Evolutionary conservation across 768 basidiomycete species (phyloP), one percentile per base, ranked within the genome.

Genomic region (Trametes punicea): DNA sequence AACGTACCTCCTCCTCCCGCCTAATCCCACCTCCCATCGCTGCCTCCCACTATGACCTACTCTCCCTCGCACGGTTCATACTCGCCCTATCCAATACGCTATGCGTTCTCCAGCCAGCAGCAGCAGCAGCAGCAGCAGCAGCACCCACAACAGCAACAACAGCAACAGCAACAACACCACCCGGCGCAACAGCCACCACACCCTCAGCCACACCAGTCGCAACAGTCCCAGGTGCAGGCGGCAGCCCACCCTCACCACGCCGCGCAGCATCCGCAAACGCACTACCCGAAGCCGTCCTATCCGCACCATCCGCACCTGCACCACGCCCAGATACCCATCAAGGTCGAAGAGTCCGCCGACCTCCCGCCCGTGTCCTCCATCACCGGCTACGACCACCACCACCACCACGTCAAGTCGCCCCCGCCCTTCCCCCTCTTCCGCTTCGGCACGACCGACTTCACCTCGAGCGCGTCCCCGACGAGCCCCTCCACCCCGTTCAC

Each of bases 401-500:
- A 51, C 56, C 39, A 58, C 25, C 56, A 51, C 61, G 48, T 51
- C 29, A 55, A 55, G 47, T 51, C 53, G 21, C 34, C 52, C 23
- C 38, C 55, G 46, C 20, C 51, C n/a, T 45, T 56, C 46, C 54
- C 60, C 27, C 29, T 64, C 31, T 64, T 61, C 57, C 63, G 63
- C 60, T 61, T 64, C 46, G 63, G 63, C 47, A 44, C 31, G 31
- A 31, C 55, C 6, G 55, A 60, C 27, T 46, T 56, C 46, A 47
- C 46, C 45, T 52, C 50, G 7, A 60, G 66, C 55, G 57, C 61
- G 29, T 51, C 55, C 46, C 36, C 62, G 18, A 63, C 38, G 42
- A 50, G 55, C 46, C 62, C 61, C 56, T 42, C 54, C 56, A 64
- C 65, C 13, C 65, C 58, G 18, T 67, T 59, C 62, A 62, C 61